A percentile compares a stretch with the other conserved stretches of the same genome.
These are phyloP conservation scores for Populus davidiana DNA, from an alignment of 345 rosid genomes.

Conservation along the genomic window DNA sequence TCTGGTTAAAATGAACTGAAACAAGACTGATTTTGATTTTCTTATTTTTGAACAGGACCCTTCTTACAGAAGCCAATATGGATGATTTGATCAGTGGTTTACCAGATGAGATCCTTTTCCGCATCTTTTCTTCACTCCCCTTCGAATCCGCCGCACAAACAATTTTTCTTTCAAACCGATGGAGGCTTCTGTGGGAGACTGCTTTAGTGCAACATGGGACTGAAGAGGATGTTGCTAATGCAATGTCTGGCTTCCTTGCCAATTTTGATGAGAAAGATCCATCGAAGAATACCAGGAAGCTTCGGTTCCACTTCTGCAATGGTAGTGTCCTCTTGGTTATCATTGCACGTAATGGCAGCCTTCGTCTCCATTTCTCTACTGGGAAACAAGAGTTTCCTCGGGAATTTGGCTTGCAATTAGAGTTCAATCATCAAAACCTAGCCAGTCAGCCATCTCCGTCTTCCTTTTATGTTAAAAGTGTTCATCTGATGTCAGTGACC, in stretches of 20 bases:
- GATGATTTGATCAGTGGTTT: conserved; percentile 45
- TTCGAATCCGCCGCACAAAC: conserved; percentile 57
- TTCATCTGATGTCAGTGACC: conserved; percentile 37
- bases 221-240: conserved; percentile 31
- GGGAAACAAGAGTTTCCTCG: conserved; percentile 20
- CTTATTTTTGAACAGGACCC: not conserved
- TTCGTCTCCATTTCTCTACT: conserved; percentile 40
- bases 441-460: conserved; percentile 20
- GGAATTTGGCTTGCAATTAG: conserved; percentile 37
- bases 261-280: conserved; percentile 49
- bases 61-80: not conserved
- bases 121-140: conserved; percentile 51
- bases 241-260: conserved; percentile 38
- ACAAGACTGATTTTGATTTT: not conserved
- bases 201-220: conserved; percentile 44
- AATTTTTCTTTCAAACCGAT: conserved; percentile 46
- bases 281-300: conserved; percentile 37
- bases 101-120: conserved; percentile 56
- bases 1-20: too few relatives aligned
- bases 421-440: conserved; percentile 22
- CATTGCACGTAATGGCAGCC: conserved; percentile 42
- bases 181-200: conserved; percentile 48
- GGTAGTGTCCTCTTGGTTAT: conserved; percentile 34
- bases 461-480: conserved; percentile 45
- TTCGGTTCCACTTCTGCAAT: conserved; percentile 39